phyloP scores from a whole-genome alignment of 176 grass and related monocot genomes.

The Raddia distichophylla region DNA sequence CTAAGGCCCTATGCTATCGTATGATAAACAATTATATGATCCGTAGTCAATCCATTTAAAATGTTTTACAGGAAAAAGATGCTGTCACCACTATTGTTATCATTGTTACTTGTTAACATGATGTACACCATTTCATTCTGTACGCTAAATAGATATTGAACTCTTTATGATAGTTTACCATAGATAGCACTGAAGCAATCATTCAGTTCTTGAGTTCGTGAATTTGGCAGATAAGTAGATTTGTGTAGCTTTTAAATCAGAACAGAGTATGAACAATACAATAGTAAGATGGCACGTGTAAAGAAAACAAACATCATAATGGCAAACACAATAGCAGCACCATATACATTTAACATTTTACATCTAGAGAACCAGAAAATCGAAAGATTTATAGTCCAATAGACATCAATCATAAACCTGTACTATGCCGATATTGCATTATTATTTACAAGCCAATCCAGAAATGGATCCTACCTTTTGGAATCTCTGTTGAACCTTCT shows the following conservation, averaged over 20 bases:
- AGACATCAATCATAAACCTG: neutral
- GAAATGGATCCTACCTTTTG: slow-evolving; percentile 63
- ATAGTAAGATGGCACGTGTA: no score
- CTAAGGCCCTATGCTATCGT: no score
- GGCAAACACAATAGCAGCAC: neutral
- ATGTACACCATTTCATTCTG: no score
- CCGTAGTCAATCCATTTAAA: neutral
- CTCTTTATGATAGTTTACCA: neutral
- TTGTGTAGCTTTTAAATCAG: neutral
- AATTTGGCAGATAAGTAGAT: neutral
- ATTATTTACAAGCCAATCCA: neutral
- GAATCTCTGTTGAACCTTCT: slow-evolving; percentile 92
- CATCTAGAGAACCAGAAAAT: neutral
- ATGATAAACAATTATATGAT: neutral
- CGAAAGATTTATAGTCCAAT: neutral
- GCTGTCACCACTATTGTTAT: neutral
- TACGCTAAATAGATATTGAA: neutral
- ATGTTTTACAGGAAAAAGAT: neutral
- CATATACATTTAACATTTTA: neutral
- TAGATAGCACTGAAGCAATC: neutral
- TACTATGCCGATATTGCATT: neutral
- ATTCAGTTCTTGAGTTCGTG: neutral
- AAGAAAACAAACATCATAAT: no score
- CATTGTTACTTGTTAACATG: neutral
- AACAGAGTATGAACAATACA: no score